phyloP scores from a whole-genome alignment of 371 early-diverging fungal species.

The Rhizopus stolonifer region DNA sequence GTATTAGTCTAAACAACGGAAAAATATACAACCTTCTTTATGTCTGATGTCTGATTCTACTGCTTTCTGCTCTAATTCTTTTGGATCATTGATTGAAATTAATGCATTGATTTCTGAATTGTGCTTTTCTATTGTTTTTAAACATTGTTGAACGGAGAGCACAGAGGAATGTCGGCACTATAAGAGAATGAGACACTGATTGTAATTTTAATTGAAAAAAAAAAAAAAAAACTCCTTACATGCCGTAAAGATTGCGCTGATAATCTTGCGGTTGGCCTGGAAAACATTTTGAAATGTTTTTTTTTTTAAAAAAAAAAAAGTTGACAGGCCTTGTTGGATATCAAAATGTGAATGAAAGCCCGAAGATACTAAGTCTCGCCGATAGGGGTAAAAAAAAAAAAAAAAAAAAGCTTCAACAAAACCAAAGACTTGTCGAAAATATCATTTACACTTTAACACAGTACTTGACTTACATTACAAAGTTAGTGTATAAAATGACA shows the following conservation, averaged over 20 bases:
- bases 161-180: slow-evolving; percentile 17
- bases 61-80: slow-evolving; percentile 3
- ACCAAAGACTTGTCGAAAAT: no score
- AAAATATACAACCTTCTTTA: slow-evolving; percentile 13
- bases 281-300: neutral
- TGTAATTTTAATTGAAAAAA: no score
- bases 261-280: neutral
- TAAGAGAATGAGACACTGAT: no score
- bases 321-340: neutral
- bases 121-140: slow-evolving; percentile 24
- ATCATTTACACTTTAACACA: no score
- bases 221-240: no score
- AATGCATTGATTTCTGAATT: slow-evolving; percentile 39
- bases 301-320: neutral
- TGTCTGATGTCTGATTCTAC: slow-evolving; percentile 8
- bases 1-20: neutral
- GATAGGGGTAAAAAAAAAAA: no score
- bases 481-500: no score
- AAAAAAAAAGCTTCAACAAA: no score
- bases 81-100: slow-evolving; percentile 24
- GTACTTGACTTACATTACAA: no score
- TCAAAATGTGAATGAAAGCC: no score
- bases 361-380: no score
- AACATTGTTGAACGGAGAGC: slow-evolving; percentile 13
- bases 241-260: neutral